Evolutionary conservation across 2,329 filamentous ascomycete genomes (phyloP), one percentile per base, ranked within the genome.

Genomic region (Epichloe uncinata): DNA sequence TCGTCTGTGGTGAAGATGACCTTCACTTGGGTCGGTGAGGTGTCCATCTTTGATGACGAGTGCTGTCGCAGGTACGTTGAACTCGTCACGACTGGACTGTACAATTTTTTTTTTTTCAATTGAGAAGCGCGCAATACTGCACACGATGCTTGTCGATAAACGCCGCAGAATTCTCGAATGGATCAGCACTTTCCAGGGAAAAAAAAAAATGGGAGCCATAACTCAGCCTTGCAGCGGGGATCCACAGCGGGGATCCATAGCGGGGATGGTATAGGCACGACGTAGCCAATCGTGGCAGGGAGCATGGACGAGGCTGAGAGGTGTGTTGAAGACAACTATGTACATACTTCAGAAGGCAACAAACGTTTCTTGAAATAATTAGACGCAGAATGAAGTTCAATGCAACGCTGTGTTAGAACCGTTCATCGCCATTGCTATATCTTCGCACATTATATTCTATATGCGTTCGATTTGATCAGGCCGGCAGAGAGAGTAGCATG

Each of bases 1-100:
- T 81, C 77, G 50, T 73, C 74, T 43, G 81, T 85, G 52, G 76
- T 81, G 68, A 85, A 84, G 65, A 81, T 72, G 53, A 85, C 80
- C 66, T 81, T 81, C 54, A 85, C 73, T 66, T 83, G 81, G 48
- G 72, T 66, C 55, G 65, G 62, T 45, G 66, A 62, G 56, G 68
- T 58, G 55, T 66, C 66, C 69, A 71, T 71, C 38, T 51, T 36
- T 15, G 34, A 20, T 33, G 38, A 30, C 9, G 33, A 41, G 11
- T 36, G 7, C 22, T 42, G 20, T 13, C 16, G 41, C 16, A 4
- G 20, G 20, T 30, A 3, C 3, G 5, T 33, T 43, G 4, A n/a
- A 18, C 13, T 42, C 26, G 26, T 9, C 2, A 9, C 8, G 26
- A 30, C 26, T 30, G 26, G 8, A 30, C 8, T 30, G 26, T 9